Base-by-base conservation (phyloP, 345 rosid species). In the Psidium friedrichsthalianum region DNA sequence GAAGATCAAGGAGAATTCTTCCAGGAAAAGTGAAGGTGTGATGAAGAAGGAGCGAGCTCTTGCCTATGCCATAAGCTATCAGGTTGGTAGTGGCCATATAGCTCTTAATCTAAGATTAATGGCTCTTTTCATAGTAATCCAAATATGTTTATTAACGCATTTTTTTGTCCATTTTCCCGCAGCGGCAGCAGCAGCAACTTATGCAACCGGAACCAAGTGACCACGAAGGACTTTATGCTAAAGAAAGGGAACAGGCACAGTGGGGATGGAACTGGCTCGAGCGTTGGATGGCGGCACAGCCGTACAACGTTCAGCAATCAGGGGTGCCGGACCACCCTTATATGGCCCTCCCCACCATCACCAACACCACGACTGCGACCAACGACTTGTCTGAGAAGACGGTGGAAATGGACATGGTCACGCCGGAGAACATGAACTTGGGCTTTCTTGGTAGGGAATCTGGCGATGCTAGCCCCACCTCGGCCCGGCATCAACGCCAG, bases 181-280 rank as follows among this genome's bases (percentile, higher is more conserved):
- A 88, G 8, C 91, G 88, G 56, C 94, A 90, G 8, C 91, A 88
- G 56, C 94, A 90, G n/a, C 90, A 87, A 24, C 84, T 42, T 0
- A 15, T 84, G 76, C 91, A 85, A 24, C 64, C 88, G 6, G 87
- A 87, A 36, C 88, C 89, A 29, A 86, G 88, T 27, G 88, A 83
- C 12, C 87, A 87, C 3, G 97, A 21, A 18, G 94, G 89, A 29
- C 74, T 91, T 3, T 89, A 89, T 54, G 84, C 51, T 8, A 83
- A 89, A 13, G 97, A 92, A 51, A 86, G 80, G 2, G 96, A 92
- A 44, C 93, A 90, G 86, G 89, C 87, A 21, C 94, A 93, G 51
- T 93, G 95, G 99, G 98, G 95, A 7, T 95, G 96, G 98, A 97
- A 97, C 59, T 97, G 98, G 98, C 94, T 96, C 13, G 98, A 97